Percentiles rank a stretch among this genome's conserved stretches.
Conservation (phyloP, 2,329 filamentous ascomycete genomes). For the Zopfia rhizophila region DNA sequence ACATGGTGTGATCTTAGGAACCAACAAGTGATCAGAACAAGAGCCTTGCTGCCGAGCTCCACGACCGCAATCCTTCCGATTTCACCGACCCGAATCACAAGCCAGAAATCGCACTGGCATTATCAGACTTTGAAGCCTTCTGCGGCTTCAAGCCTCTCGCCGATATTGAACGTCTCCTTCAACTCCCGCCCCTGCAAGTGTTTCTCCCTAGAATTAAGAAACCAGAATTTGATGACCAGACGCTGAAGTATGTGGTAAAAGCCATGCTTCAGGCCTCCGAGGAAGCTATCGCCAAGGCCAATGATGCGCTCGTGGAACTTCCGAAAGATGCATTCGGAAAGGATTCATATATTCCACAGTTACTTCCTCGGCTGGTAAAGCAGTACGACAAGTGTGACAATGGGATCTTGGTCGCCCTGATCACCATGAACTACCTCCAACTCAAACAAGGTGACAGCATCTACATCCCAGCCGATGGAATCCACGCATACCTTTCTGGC, state of each 20-base stretch:
- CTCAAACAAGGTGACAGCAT: conserved; percentile 73
- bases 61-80: conserved; percentile 70
- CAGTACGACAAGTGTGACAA: conserved; percentile 74
- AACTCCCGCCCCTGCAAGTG: conserved; percentile 63
- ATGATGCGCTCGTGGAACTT: conserved; percentile 62
- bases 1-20: not conserved
- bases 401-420: conserved; percentile 73
- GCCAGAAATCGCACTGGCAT: conserved; percentile 79
- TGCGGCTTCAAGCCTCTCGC: conserved; percentile 76
- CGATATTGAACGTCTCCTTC: conserved; percentile 68
- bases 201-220: conserved; percentile 61
- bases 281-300: conserved; percentile 63
- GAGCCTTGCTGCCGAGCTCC: conserved; percentile 70
- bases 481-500: conserved; percentile 77
- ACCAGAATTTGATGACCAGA: conserved; percentile 65
- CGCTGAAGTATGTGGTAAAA: conserved; percentile 66
- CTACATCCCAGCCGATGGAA: conserved; percentile 77
- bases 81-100: conserved; percentile 82
- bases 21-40: conserved; percentile 61
- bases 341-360: conserved; percentile 69
- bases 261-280: conserved; percentile 66
- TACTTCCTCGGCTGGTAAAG: conserved; percentile 71
- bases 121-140: conserved; percentile 79
- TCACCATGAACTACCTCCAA: conserved; percentile 79
- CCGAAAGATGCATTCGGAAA: conserved; percentile 61